Conservation (phyloP, 768 basidiomycete genomes). For the Tubosaeta sp. region DNA sequence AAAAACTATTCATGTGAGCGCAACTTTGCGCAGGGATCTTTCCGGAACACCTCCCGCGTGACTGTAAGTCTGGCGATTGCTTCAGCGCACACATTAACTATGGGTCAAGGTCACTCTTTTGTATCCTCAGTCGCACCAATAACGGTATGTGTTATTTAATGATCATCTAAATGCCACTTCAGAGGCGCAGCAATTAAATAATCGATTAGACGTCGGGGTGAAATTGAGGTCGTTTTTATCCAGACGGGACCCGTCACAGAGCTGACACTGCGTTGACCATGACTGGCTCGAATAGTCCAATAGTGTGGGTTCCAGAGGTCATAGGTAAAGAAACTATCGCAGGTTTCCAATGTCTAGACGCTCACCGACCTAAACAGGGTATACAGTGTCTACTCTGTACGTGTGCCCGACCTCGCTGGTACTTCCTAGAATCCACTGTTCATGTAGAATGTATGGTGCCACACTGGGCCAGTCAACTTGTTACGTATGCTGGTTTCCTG, state of each 20-base stretch:
- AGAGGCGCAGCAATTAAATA: too few species aligned
- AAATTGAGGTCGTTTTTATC: neutral
- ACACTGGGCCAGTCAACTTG: conserved; percentile 10
- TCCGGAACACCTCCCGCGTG: too few species aligned
- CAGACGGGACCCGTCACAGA: neutral
- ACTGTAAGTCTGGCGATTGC: too few species aligned
- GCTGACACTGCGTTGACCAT: neutral
- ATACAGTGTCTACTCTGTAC: neutral
- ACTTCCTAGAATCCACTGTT: neutral
- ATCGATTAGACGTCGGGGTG: too few species aligned
- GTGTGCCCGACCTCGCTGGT: neutral
- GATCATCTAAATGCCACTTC: too few species aligned
- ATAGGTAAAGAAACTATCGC: conserved; percentile 3
- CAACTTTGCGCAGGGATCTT: too few species aligned
- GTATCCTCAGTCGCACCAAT: too few species aligned
- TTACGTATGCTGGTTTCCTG: conserved; percentile 10
- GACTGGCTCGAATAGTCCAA: neutral
- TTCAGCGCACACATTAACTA: too few species aligned
- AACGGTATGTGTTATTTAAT: too few species aligned
- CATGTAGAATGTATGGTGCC: conserved; percentile 9
- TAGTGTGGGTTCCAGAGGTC: neutral
- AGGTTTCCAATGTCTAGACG: neutral
- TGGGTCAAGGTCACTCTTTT: too few species aligned
- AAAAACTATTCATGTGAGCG: too few species aligned
- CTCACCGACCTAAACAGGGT: conserved; percentile 3